These are phyloP conservation scores for Gonapodya sp. DNA, from an alignment of 192 early-diverging fungal genomes.

Conservation along the genomic window DNA sequence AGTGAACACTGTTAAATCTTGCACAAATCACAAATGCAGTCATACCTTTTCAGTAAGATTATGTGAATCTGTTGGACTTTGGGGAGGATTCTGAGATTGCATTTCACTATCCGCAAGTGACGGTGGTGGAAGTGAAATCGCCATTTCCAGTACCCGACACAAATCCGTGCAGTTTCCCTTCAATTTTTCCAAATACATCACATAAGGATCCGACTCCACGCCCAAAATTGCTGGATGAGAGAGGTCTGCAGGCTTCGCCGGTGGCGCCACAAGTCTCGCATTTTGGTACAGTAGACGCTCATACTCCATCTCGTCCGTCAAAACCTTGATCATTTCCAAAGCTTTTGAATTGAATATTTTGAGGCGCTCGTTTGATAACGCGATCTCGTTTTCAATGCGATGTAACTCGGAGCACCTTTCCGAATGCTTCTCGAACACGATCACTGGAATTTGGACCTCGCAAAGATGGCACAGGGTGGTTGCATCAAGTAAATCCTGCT, in stretches of 20 bases:
- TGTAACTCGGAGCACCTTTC: constrained; percentile 61
- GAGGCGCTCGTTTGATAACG: constrained; percentile 62
- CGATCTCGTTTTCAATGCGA: constrained; percentile 64
- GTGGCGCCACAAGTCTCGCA: not conserved
- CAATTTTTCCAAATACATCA: not conserved
- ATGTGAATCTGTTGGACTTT: too few species aligned
- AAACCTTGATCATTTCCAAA: not conserved
- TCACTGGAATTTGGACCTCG: constrained; percentile 56
- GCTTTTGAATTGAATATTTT: not conserved
- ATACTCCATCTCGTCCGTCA: not conserved
- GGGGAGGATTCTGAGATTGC: too few species aligned
- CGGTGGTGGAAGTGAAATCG: not conserved
- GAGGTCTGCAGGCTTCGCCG: not conserved
- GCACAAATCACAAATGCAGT: too few species aligned
- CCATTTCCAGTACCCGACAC: not conserved
- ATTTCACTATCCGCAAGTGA: not conserved
- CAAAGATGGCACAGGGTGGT: constrained; percentile 69
- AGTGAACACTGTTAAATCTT: too few species aligned
- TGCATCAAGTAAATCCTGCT: constrained; percentile 13
- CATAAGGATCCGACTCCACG: not conserved
- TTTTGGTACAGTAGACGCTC: not conserved
- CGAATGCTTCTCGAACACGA: constrained; percentile 67
- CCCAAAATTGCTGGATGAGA: not conserved
- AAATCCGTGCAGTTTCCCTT: not conserved
- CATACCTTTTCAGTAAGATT: too few species aligned